Conservation (phyloP, 306 rosid genomes). For the Prunus armeniaca region DNA sequence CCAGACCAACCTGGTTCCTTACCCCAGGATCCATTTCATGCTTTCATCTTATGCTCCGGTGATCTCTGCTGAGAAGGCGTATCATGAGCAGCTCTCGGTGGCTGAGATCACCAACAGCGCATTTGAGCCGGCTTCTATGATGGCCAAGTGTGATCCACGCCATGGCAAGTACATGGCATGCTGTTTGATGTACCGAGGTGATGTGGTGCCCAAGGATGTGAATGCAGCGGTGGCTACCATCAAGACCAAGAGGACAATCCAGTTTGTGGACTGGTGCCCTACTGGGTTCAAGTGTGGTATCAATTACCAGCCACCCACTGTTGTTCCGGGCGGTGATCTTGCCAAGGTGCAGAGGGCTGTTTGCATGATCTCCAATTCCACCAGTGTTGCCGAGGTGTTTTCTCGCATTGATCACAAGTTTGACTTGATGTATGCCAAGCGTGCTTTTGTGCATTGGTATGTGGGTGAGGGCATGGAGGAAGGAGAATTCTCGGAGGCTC, state of each 20-base stretch:
- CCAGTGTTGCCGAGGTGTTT: slow-evolving; percentile 89
- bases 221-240: slow-evolving; percentile 85
- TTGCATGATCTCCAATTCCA: slow-evolving; percentile 90
- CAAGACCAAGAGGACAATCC: slow-evolving; percentile 84
- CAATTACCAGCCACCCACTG: slow-evolving; percentile 86
- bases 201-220: slow-evolving; percentile 87
- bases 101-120: slow-evolving; percentile 88
- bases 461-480: slow-evolving; percentile 98
- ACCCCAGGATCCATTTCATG: slow-evolving; percentile 91
- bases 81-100: slow-evolving; percentile 82
- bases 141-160: slow-evolving; percentile 91
- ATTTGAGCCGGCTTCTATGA: slow-evolving; percentile 82
- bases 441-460: slow-evolving; percentile 96
- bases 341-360: slow-evolving; percentile 94
- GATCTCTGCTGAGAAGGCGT: slow-evolving; percentile 82
- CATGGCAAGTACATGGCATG: slow-evolving; percentile 93
- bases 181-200: slow-evolving; percentile 88
- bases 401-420: slow-evolving; percentile 83
- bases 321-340: slow-evolving; percentile 85
- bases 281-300: slow-evolving; percentile 91
- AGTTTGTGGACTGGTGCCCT: slow-evolving; percentile 93
- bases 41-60: slow-evolving; percentile 89
- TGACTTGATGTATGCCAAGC: slow-evolving; percentile 88
- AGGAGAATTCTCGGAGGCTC: slow-evolving; percentile 94
- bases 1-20: slow-evolving; percentile 87